A percentile compares a stretch with the other conserved stretches of the same genome.
phyloP scores from a whole-genome alignment of 208 protist genomes.

The Acanthamoeba triangularis region DNA sequence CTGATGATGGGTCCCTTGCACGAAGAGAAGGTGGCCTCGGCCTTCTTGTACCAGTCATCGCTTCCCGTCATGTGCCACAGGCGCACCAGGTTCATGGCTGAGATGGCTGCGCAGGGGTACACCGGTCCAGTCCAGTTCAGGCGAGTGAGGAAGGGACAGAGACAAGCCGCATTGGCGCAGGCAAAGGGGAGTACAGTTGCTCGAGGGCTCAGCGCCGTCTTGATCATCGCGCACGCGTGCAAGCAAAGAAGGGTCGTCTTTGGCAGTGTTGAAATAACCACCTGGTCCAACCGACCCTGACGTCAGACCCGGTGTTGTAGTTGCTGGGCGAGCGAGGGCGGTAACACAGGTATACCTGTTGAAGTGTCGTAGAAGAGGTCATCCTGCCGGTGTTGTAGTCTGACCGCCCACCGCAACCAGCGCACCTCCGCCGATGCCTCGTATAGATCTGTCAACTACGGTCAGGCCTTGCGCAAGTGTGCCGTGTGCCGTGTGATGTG shows the following conservation, averaged over 20 bases:
- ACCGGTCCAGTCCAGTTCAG: neutral
- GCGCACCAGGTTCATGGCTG: slow-evolving; percentile 54
- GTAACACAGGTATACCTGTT: neutral
- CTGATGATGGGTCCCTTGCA: slow-evolving; percentile 19
- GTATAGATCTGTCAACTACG: neutral
- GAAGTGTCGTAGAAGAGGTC: neutral
- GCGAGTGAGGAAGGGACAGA: neutral
- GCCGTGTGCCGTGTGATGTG: neutral
- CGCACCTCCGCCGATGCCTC: slow-evolving; percentile 34
- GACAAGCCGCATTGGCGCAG: neutral
- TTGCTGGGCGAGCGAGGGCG: neutral
- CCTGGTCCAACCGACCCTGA: neutral
- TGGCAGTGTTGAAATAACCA: slow-evolving; percentile 44
- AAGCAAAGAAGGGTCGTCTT: neutral
- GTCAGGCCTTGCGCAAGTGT: neutral
- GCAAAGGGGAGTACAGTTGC: neutral
- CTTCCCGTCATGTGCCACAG: slow-evolving; percentile 44
- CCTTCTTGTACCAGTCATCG: slow-evolving; percentile 70
- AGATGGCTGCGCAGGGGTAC: neutral
- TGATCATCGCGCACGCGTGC: slow-evolving; percentile 35
- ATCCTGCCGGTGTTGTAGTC: neutral
- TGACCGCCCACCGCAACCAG: slow-evolving; percentile 4
- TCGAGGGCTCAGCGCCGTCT: slow-evolving; percentile 59
- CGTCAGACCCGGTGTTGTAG: neutral
- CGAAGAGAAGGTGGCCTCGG: slow-evolving; percentile 28